phyloP scores from a whole-genome alignment of 2,329 filamentous ascomycete genomes.

The Pseudopithomyces maydicus region DNA sequence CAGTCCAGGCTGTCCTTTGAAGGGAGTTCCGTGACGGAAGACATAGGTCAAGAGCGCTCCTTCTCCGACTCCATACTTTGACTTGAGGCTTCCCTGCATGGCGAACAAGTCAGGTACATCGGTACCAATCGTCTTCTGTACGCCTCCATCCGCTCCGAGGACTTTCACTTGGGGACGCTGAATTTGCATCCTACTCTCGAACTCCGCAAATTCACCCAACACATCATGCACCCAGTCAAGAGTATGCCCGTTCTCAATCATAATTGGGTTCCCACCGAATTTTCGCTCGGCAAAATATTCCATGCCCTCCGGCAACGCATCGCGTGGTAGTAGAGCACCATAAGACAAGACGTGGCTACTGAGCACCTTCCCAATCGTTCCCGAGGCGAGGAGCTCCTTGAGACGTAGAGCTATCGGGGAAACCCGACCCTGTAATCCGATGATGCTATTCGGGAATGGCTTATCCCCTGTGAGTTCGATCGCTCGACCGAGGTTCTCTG shows the following conservation, averaged over 20 bases:
- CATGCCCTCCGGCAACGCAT: constrained; percentile 17
- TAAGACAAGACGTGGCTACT: constrained; percentile 26
- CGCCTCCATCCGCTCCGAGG: constrained; percentile 3
- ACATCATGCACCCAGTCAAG: constrained; percentile 25
- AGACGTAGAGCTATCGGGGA: constrained; percentile 45
- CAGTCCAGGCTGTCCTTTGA: constrained; percentile 18
- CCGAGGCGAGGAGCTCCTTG: constrained; percentile 45
- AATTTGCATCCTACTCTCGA: constrained; percentile 19
- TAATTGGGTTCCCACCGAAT: constrained; percentile 22
- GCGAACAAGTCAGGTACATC: constrained; percentile 54
- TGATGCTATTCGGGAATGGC: constrained; percentile 25
- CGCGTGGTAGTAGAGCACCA: constrained; percentile 14
- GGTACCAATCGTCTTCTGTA: constrained; percentile 23
- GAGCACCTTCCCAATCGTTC: constrained; percentile 49
- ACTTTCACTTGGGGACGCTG: constrained; percentile 19
- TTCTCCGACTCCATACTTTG: neutral
- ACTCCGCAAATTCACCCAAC: constrained; percentile 21
- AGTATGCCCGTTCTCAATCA: constrained; percentile 25
- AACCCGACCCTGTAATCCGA: constrained; percentile 53
- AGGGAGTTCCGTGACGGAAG: constrained; percentile 21
- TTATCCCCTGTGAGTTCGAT: constrained; percentile 44
- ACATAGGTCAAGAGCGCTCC: constrained; percentile 15
- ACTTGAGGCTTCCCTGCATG: constrained; percentile 40
- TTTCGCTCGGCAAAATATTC: constrained; percentile 22
- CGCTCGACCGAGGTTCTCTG: constrained; percentile 40